Evolutionary conservation across 1,284 basidiomycete species (phyloP), one percentile per base, ranked within the genome.

Genomic region (Sphaerobolus stellatus): DNA sequence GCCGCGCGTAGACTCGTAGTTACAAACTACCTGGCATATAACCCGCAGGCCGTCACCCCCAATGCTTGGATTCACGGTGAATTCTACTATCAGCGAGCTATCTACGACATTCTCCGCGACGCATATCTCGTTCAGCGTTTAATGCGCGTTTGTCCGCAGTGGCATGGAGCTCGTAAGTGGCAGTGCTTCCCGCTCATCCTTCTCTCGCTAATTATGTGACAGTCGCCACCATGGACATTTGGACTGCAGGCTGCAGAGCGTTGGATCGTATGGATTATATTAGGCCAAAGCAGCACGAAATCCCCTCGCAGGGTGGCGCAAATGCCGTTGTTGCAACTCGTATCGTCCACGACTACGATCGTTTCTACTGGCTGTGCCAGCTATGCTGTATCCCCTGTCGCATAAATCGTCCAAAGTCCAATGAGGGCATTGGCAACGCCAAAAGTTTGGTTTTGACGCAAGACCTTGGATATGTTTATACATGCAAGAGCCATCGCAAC

Each of bases 401-500:
- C 11, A 73, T 90, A 63, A 89, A 88, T 66, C 68, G 68, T 5
- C 84, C 87, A 0, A 70, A 68, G 52, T 68, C 75, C 3, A 74
- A 69, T 28, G 58, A 67, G 6, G 86, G 85, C 7, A 73, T 86
- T 13, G 72, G 71, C 2, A 60, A 58, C 34, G 79, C 75, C 8
- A 83, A 83, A 66, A 75, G 77, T 28, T 60, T 68, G 5, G 62
- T 75, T 20, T 47, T 59, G 44, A 75, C 75, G 2, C 69, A 74
- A 0, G 70, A 68, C n/a, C 61, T 85, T 1, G 79, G 78, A 8
- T 59, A 66, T 24, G 71, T 86, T 59, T 59, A 70, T 16, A 69
- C 84, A n/a, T 90, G 88, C 67, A 74, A 77, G 46, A 82, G 86
- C 1, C 87, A 89, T 64, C 77, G 79, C 52, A 78, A 80, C 56